phyloP scores from a whole-genome alignment of 23 red algal genomes.

The Pyropia yezoensis region DNA sequence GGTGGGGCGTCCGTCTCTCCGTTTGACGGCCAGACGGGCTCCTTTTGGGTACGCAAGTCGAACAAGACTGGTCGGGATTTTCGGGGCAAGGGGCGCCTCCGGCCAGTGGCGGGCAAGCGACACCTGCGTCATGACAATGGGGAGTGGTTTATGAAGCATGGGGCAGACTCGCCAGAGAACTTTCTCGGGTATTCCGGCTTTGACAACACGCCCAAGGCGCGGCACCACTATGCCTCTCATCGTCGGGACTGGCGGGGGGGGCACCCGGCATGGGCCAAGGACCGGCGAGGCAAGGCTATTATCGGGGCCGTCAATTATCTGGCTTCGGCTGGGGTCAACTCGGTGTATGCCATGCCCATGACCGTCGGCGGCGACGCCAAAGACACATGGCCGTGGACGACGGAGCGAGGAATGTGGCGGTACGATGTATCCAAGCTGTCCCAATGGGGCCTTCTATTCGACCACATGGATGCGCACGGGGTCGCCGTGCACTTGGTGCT shows the following conservation, averaged over 20 bases:
- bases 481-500: conserved; percentile 33
- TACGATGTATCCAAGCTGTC: conserved; percentile 43
- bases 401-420: conserved; percentile 3
- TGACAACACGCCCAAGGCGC: conserved; percentile 2
- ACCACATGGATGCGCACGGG: conserved; percentile 22
- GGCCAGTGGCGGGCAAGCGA: conserved; percentile 35
- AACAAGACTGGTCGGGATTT: conserved; percentile 12
- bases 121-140: conserved; percentile 31
- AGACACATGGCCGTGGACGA: conserved; percentile 34
- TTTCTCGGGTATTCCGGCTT: conserved; percentile 12
- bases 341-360: background rate
- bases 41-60: conserved; percentile 9
- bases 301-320: conserved; percentile 49
- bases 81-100: conserved; percentile 31
- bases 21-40: conserved; percentile 24
- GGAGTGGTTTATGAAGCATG: conserved; percentile 31
- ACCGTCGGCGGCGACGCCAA: conserved; percentile 32
- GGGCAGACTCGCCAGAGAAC: conserved; percentile 41
- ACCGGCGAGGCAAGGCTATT: conserved; percentile 22
- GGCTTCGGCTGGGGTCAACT: conserved; percentile 24
- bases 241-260: conserved; percentile 36
- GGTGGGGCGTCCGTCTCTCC: background rate
- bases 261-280: conserved; percentile 22
- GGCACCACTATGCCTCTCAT: conserved; percentile 1
- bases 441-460: conserved; percentile 43